Conservation (phyloP, 371 early-diverging fungal species). For the Batkoa obscura region DNA sequence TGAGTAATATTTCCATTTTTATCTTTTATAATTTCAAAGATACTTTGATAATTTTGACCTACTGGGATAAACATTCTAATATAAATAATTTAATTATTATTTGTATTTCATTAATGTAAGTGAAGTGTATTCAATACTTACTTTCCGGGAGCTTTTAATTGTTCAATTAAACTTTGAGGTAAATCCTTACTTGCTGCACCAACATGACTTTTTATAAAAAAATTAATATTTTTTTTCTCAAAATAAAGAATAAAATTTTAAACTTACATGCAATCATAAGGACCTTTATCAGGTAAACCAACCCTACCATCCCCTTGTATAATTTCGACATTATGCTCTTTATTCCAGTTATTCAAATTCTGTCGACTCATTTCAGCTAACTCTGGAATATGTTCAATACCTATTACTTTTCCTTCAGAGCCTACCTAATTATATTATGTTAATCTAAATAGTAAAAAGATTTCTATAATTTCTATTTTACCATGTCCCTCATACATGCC, state of each 20-base stretch:
- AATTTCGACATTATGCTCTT: neutral
- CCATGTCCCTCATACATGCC: neutral
- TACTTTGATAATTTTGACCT: neutral
- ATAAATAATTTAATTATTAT: neutral
- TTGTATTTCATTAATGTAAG: neutral
- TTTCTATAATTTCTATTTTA: neutral
- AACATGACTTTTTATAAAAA: neutral
- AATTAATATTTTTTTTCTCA: neutral
- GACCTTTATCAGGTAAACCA: neutral
- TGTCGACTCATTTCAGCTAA: neutral
- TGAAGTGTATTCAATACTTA: neutral
- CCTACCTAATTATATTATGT: neutral
- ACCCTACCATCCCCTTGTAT: neutral
- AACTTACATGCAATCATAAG: neutral
- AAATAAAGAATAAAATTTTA: neutral
- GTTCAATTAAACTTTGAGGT: neutral
- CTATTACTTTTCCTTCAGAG: neutral
- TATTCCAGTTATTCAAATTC: neutral
- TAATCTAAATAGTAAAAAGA: neutral
- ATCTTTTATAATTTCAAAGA: neutral
- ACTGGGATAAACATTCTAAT: neutral
- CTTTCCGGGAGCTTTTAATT: neutral
- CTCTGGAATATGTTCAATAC: neutral
- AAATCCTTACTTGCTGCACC: neutral
- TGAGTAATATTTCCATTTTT: neutral